Conservation (phyloP, 306 rosid genomes). For the Gastrolobium villosum region DNA sequence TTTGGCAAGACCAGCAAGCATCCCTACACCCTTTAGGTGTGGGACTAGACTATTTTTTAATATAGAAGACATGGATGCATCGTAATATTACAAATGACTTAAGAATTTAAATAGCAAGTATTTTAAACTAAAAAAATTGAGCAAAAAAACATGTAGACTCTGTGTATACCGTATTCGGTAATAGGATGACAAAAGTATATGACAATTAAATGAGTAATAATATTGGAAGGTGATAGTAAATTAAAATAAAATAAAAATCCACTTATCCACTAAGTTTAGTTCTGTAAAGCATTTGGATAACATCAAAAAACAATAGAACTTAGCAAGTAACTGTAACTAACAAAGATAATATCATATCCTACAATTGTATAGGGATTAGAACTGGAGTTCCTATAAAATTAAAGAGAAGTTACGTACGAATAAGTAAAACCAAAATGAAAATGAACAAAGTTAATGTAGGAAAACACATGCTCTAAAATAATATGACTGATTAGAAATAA, state of each 20-base stretch:
- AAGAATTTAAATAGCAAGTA: not conserved
- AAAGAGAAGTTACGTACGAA: constrained; percentile 34
- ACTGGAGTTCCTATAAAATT: constrained; percentile 78
- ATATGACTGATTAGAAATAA: no score
- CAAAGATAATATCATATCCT: constrained; percentile 50
- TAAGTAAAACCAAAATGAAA: constrained; percentile 25
- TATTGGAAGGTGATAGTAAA: not conserved
- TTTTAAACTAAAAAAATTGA: not conserved
- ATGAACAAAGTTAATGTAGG: constrained; percentile 2
- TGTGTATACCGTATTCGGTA: not conserved
- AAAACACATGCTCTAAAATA: constrained; percentile 27
- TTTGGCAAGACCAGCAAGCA: not conserved
- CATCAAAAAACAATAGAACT: not conserved
- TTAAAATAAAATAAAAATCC: not conserved
- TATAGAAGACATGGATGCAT: constrained; percentile 2
- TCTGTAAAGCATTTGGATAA: constrained; percentile 16
- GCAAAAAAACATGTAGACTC: not conserved
- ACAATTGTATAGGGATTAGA: constrained; percentile 74
- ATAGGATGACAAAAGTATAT: no score
- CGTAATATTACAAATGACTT: not conserved
- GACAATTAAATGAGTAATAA: no score
- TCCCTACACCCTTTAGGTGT: not conserved
- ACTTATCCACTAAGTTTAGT: not conserved
- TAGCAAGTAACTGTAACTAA: not conserved
- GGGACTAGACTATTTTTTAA: constrained; percentile 1